phyloP scores from a whole-genome alignment of 1,284 basidiomycete genomes.

The Irpex sp. region DNA sequence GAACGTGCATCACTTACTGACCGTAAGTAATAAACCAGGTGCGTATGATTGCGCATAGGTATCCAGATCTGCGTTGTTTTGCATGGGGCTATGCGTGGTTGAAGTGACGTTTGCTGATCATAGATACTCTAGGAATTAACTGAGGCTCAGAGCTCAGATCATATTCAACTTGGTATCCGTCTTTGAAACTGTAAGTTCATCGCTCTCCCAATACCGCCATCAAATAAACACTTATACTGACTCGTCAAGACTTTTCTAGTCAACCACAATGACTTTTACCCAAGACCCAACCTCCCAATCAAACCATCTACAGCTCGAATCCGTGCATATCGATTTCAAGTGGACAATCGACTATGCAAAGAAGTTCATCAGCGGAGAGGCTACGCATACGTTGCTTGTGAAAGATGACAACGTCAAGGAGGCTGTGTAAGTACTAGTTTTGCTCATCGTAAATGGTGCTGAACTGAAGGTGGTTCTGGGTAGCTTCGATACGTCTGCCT shows the following conservation, averaged over 20 bases:
- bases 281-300: constrained; percentile 58
- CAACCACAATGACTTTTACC: neutral
- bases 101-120: no score
- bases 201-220: no score
- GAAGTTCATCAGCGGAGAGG: constrained; percentile 69
- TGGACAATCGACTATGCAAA: constrained; percentile 82
- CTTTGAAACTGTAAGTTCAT: no score
- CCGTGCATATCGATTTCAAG: constrained; percentile 70
- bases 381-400: constrained; percentile 62
- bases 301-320: constrained; percentile 71
- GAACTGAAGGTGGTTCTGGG: neutral
- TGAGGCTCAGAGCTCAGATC: no score
- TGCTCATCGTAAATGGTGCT: neutral
- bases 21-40: no score
- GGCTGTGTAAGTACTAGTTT: constrained; percentile 48
- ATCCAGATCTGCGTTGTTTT: no score
- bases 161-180: no score
- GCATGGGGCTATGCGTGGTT: no score
- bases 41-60: no score
- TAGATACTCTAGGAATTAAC: no score
- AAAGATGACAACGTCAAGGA: constrained; percentile 59
- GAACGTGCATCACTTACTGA: no score
- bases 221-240: no score
- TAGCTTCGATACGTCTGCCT: constrained; percentile 79
- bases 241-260: neutral